These are phyloP conservation scores for Scortechinia acanthostroma DNA, from an alignment of 2,329 filamentous ascomycete species.

Conservation along the genomic window DNA sequence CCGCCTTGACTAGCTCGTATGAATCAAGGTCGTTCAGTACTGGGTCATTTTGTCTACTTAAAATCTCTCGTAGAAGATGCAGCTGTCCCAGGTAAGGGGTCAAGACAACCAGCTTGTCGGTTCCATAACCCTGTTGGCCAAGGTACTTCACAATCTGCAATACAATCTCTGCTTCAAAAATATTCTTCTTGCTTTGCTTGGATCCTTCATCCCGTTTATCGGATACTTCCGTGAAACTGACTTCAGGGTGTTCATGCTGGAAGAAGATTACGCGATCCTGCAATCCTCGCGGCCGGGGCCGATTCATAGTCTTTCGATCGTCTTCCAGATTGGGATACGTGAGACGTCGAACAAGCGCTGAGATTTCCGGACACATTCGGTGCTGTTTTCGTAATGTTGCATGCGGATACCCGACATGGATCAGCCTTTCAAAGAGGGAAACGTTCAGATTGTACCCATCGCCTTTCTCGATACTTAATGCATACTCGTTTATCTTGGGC, in stretches of 20 bases:
- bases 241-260: slow-evolving; percentile 51
- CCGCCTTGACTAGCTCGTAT: slow-evolving; percentile 52
- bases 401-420: slow-evolving; percentile 43
- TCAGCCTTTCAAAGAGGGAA: slow-evolving; percentile 64
- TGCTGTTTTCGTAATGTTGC: slow-evolving; percentile 53
- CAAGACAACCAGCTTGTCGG: slow-evolving; percentile 57
- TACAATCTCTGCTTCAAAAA: slow-evolving; percentile 60
- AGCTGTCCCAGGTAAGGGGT: slow-evolving; percentile 71
- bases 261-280: slow-evolving; percentile 56
- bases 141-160: slow-evolving; percentile 60
- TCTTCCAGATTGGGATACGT: slow-evolving; percentile 59
- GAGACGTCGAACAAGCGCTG: slow-evolving; percentile 41
- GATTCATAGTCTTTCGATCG: slow-evolving; percentile 33
- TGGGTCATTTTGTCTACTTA: slow-evolving; percentile 52
- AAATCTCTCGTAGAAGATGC: slow-evolving; percentile 39
- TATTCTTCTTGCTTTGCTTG: slow-evolving; percentile 51
- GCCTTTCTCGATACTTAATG: slow-evolving; percentile 53
- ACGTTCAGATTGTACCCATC: slow-evolving; percentile 60
- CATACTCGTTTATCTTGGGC: slow-evolving; percentile 57
- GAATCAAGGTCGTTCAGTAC: slow-evolving; percentile 65
- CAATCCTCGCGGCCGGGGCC: slow-evolving; percentile 44
- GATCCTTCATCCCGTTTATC: slow-evolving; percentile 40
- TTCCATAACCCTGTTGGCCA: slow-evolving; percentile 64
- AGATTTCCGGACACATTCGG: slow-evolving; percentile 65
- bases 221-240: slow-evolving; percentile 24